Evolutionary conservation across 1,284 basidiomycete genomes (phyloP), one percentile per base, ranked within the genome.

Genomic region (Ustilago cynodontis): DNA sequence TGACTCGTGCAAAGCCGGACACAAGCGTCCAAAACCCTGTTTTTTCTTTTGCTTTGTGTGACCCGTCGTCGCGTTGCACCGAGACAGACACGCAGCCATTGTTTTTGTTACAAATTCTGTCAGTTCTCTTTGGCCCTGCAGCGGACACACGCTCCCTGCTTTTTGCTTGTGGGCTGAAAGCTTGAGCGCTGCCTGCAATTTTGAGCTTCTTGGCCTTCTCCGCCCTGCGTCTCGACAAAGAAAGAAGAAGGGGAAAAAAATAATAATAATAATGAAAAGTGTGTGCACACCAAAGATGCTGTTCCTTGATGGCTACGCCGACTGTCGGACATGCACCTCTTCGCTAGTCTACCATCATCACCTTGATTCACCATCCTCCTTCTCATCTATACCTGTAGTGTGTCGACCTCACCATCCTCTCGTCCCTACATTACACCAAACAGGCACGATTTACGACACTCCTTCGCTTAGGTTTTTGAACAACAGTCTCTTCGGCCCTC

Each of bases 51-150:
- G 6, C 16, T 9, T 24, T 28, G 10, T 16, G 7, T 9, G 3
- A 8, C 35, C 35, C 31, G 31, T 33, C 31, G 31, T 11, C 6
- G 5, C 11, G 31, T 33, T 33, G 31, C 31, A 6, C 6, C 11
- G 7, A 11, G 35, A 33, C 7, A 8, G 35, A 16, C 35, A 37
- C 8, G 35, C 35, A 37, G n/a, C 24, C 18, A 24, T 45, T 29
- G 49, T 50, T 28, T 28, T 50, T 50, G 49, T 28, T 29, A 50
- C 49, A 50, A 50, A 50, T 50, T 50, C 29, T 50, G 14, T 37
- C 35, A 37, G 45, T 13, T 26, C 26, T 11, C 26, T 28, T 50
- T 29, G 49, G 26, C 26, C 26, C 26, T 22, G 49, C 49, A 50
- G 24, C 16, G 26, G 22, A 26, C 16, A 18, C 49, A 26, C 22